Base-by-base conservation (phyloP, 352 stramenopile genomes). In the Phytophthora citricola region DNA sequence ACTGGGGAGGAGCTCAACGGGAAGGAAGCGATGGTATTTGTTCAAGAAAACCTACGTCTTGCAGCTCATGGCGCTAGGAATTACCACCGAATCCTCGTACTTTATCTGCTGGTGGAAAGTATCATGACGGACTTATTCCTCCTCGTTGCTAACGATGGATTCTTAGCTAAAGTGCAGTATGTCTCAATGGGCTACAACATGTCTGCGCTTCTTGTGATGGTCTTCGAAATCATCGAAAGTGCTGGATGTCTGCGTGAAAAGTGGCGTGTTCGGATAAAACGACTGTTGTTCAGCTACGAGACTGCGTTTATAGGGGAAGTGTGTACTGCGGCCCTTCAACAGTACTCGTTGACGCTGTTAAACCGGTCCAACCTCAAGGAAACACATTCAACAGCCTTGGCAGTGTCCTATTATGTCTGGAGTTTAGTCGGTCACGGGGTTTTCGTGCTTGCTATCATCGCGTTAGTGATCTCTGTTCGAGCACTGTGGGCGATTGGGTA, bases 101-200 rank as follows among this genome's bases (percentile, higher is more conserved):
- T 72, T 15, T 71, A 71, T 36, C 27, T 68, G 22, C 40, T 71
- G 2, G 20, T 71, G 31, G 67, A 75, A 45, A 40, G 61, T 1
- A 47, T 75, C 31, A 72, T 75, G 67, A 52, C 40, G 3, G 67
- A 72, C 10, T 36, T 72, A 14, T 75, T 75, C 22, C 40, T 75
- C 12, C 46, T 75, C 5, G 55, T 72, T 9, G 62, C 62, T 7
- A 64, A 71, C 14, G 55, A 71, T 22, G 56, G 62, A 20, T 27
- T 61, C 17, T 4, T 39, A 6, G 58, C 56, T 0, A 63, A 60
- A 11, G 11, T 63, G 1, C 66, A 71, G 46, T 71, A 71, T n/a
- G 48, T 64, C 0, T 75, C 67, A 6, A 41, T 75, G 34, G 61
- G 61, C 2, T 75, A 71, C 45, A 75, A 71, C 36, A 27, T 75